Base-by-base conservation (phyloP, 2,329 filamentous ascomycete genomes). In the Karstenula rhodostoma region DNA sequence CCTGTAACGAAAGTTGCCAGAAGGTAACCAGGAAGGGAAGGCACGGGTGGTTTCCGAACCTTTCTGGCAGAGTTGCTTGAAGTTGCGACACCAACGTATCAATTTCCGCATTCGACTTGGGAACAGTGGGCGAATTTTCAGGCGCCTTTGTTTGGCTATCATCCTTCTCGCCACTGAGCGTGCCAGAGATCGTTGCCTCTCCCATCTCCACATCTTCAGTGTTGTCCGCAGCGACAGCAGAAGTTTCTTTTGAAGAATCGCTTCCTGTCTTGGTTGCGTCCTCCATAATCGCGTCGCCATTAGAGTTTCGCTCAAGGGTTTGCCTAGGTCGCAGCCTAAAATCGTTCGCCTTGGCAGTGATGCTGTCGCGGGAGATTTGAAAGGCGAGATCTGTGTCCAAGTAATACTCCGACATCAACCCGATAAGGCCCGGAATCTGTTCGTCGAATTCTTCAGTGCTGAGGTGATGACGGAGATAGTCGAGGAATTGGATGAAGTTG, bases 21-120 rank as follows among this genome's bases (percentile, higher is more conserved):
- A 99, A 99, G 0, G 91, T 91, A 46, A 91, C 87, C 72, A 93
- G 97, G 75, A 97, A 94, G 32, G 91, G 88, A 0, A 93, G 84
- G 46, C 88, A 93, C 54, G 97, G 85, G 52, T 86, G 87, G 12
- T 86, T 82, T 84, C 90, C 93, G 5, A 88, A 85, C 8, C 87
- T 84, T 1, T 85, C 78, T 0, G 90, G 86, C 12, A 92, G 75
- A 0, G 86, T 81, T 6, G 82, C 80, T 60, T 86, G 85, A 19
- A 97, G 85, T 32, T 88, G 84, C 9, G 90, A 86, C 59, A 94
- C 89, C 19, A 97, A 81, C 5, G 89, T 88, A 64, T 91, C 88
- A 51, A 98, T 84, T 2, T 91, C 86, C 25, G 90, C 88, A 65
- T 92, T 86, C 71, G 89, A 50, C 35, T 29, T 87, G 12, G 27